Base-by-base conservation (phyloP, 768 basidiomycete genomes). In the Boletus coccyginus region DNA sequence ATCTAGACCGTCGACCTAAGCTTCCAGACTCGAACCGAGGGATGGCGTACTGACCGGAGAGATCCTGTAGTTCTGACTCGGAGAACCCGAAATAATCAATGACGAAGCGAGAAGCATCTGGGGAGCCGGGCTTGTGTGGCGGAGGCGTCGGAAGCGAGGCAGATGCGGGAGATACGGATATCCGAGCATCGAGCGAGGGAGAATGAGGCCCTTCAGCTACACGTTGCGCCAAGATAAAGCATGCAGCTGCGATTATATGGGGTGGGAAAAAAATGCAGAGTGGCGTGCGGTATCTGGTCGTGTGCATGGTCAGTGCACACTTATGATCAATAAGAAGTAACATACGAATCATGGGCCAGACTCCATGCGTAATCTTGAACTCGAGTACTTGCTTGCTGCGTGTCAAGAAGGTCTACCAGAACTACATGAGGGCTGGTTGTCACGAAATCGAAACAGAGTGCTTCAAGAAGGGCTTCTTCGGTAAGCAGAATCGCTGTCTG, bases 321-420 rank as follows among this genome's bases (percentile, higher is more conserved):
- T 32, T n/a, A 38, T 47, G 38, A 49, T 35, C 27, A 42, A 21
- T 32, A 36, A 44, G 36, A 48, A 24, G 14, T 41, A 36, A 80
- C 79, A 72, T 56, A 93, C 92, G 92, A 91, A 75, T 94, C 92
- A 71, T 92, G 89, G 14, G 90, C 87, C 49, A 94, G 77, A 58
- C 88, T 90, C 92, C 91, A 94, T 13, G 90, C 85, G 65, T 83
- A 86, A 65, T 92, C 90, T 69, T 88, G 84, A 36, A 87, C 68
- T 35, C 75, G 70, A 19, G 66, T 51, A 36, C 77, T 79, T 42
- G 77, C 75, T 58, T 78, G 78, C 43, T 79, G 71, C 10, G 77
- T 73, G 53, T 86, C 82, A 63, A 91, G 87, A 12, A 92, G 75
- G 58, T 91, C 86, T 43, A 89, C 82, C 32, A 94, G 75, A 50